Evolutionary conservation across 2,329 filamentous ascomycete genomes (phyloP).

Genomic region (Aspergillus sp.): DNA sequence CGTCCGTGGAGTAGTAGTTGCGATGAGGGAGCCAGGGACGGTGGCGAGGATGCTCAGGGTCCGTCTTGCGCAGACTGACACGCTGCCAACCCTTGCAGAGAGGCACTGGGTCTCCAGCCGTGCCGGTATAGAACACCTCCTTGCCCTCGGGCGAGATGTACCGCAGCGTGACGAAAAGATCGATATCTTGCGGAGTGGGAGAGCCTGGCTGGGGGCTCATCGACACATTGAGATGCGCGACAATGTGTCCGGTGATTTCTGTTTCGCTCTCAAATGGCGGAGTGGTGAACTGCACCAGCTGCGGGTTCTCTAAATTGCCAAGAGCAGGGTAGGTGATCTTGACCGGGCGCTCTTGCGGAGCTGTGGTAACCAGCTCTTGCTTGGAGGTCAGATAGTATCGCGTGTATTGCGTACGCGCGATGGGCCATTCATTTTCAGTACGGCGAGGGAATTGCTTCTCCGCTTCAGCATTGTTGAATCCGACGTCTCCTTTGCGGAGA

Average conservation of each 20-base stretch:
- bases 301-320: constrained; percentile 56
- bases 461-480: constrained; percentile 63
- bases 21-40: constrained; percentile 51
- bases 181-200: constrained; percentile 51
- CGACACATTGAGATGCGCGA: constrained; percentile 66
- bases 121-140: constrained; percentile 58
- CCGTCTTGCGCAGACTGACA: constrained; percentile 53
- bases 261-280: constrained; percentile 62
- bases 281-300: constrained; percentile 61
- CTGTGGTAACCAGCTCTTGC: constrained; percentile 41
- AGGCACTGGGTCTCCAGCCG: constrained; percentile 57
- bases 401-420: constrained; percentile 65
- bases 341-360: constrained; percentile 24
- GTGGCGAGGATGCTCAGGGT: constrained; percentile 47
- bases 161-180: constrained; percentile 58
- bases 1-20: constrained; percentile 53
- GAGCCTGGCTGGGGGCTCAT: constrained; percentile 43
- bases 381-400: constrained; percentile 60
- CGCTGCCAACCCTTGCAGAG: constrained; percentile 59
- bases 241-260: constrained; percentile 69
- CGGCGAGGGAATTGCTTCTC: constrained; percentile 60
- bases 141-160: constrained; percentile 52
- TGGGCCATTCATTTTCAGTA: constrained; percentile 66
- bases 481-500: constrained; percentile 66
- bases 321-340: constrained; percentile 62